Percentiles rank a stretch among this genome's conserved stretches.
Evolutionary conservation across 371 early-diverging fungal genomes (phyloP).

Genomic region (Mortierella sp.): DNA sequence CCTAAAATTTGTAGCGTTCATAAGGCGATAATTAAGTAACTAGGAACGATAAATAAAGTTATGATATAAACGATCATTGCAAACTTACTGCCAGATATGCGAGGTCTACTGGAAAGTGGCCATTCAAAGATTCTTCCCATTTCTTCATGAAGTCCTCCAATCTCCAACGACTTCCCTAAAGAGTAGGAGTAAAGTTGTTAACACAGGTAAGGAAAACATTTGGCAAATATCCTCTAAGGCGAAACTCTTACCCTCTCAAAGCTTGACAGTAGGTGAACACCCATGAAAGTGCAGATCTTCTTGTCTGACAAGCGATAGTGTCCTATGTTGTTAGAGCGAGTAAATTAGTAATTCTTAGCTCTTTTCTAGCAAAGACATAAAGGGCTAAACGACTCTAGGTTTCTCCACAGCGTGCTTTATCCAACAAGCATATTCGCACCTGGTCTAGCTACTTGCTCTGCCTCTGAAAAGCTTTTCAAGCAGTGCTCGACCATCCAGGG

Average conservation of each 20-base stretch:
- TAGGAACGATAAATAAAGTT: neutral
- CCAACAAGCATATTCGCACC: neutral
- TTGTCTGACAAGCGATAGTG: slow-evolving; percentile 23
- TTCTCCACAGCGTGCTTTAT: neutral
- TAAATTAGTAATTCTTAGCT: neutral
- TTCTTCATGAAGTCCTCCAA: slow-evolving; percentile 60
- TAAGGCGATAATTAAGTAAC: neutral
- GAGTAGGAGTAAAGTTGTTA: neutral
- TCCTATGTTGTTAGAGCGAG: slow-evolving; percentile 5
- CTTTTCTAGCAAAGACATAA: neutral
- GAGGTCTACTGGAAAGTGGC: slow-evolving; percentile 54
- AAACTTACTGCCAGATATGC: slow-evolving; percentile 54
- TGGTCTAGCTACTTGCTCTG: neutral
- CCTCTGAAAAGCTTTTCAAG: slow-evolving; percentile 34
- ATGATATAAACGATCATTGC: neutral
- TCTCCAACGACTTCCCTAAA: slow-evolving; percentile 64
- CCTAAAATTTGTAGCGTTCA: slow-evolving; percentile 5
- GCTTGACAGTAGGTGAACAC: slow-evolving; percentile 30
- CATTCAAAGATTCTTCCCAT: slow-evolving; percentile 61
- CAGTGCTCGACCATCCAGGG: slow-evolving; percentile 51
- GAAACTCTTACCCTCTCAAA: slow-evolving; percentile 39
- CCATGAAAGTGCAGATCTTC: slow-evolving; percentile 42
- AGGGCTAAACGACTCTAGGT: neutral
- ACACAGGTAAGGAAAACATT: too few species aligned
- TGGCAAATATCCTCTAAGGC: neutral